Evolutionary conservation across 768 basidiomycete species (phyloP), one percentile per base, ranked within the genome.

Genomic region (Mycena amicta): DNA sequence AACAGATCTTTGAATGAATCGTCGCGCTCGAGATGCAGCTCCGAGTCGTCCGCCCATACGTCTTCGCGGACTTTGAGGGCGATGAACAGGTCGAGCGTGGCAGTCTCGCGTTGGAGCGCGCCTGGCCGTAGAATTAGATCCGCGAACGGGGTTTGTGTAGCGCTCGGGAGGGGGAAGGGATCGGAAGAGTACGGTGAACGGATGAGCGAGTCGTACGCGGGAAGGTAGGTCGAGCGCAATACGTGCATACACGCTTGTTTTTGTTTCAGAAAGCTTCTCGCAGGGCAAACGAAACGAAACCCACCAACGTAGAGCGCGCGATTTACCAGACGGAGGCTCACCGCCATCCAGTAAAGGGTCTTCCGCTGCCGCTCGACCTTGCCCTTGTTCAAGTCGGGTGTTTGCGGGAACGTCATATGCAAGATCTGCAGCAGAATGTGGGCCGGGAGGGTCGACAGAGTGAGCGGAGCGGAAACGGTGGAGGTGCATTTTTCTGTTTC

Each of bases 221-320:
- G 82, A 41, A 93, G 75, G 70, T 92, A 92, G 0, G 85, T 84
- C 0, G 87, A 88, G 33, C 92, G 83, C 3, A 94, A 79, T 59
- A 93, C 81, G 64, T 92, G 86, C 90, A 92, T 93, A 72, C 83
- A 90, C 13, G 90, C 88, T 87, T 47, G 20, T n/a, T n/a, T n/a
- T n/a, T n/a, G n/a, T n/a, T n/a, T n/a, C n/a, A n/a, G n/a, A n/a
- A n/a, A n/a, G n/a, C n/a, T n/a, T n/a, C n/a, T n/a, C n/a, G n/a
- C n/a, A n/a, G n/a, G n/a, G n/a, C n/a, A n/a, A n/a, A n/a, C n/a
- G n/a, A n/a, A n/a, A n/a, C n/a, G n/a, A 23, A 64, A n/a, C 79
- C 55, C 61, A 85, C 86, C 87, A n/a, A 86, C 78, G 70, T 90
- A 93, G 54, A 92, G 74, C 3, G 83, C 73, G 4, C 81, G 80